Evolutionary conservation across 129 eudicot species (phyloP), one percentile per base, ranked within the genome.

Genomic region (Apium graveolens): DNA sequence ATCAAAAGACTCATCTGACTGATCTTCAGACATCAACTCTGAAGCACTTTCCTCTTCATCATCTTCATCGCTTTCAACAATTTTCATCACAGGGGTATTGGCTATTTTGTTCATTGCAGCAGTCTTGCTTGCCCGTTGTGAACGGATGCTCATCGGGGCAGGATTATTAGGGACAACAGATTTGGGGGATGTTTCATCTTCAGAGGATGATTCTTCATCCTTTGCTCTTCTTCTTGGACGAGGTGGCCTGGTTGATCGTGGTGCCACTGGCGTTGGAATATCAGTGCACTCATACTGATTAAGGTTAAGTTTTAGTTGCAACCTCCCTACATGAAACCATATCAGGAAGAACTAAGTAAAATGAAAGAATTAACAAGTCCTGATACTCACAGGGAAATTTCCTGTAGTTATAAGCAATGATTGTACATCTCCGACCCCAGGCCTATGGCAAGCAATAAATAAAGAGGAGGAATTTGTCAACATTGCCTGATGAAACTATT

Each of bases 51-150:
- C 92, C 0, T 73, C 89, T 6, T 80, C 89, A 18, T 81, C 85
- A 4, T 82, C 88, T 29, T 80, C 87, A 21, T 63, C 79, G 5
- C 82, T 87, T 43, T 74, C 77, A 44, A 44, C 77, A 74, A 44
- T 74, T 11, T 13, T 32, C 80, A 41, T 83, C 11, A 55, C 60
- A 34, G 96, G 82, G 49, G 72, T 82, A 49, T 74, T 84, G 75
- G 88, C 76, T 12, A 92, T 44, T 78, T 85, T 96, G n/a, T 92
- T 78, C 86, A 96, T 48, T 16, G 99, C 99, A 16, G 93, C 97
- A 24, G 97, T 86, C 85, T 96, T 96, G 84, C 99, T 90, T 18
- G 96, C 99, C 85, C 99, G 88, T 65, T 96, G 99, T 8, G 97
- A 89, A 27, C 99, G 88, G 11, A 80, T 85, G 80, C 92, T 86